Evolutionary conservation across 2,329 filamentous ascomycete species (phyloP), one percentile per base, ranked within the genome.

Genomic region (Aspergillus sp.): DNA sequence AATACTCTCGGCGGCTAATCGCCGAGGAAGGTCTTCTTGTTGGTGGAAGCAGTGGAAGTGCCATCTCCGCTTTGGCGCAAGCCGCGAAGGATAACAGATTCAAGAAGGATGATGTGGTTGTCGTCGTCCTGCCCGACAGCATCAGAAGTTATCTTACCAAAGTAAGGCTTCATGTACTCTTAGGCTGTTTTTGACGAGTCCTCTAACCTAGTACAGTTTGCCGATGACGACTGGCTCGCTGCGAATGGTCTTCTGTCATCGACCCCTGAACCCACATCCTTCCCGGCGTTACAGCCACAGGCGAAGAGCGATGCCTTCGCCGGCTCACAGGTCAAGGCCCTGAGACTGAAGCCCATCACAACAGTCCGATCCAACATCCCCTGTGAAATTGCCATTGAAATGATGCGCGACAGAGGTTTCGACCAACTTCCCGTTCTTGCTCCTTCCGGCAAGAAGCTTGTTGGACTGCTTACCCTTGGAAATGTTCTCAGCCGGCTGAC

Each of bases 81-180:
- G 92, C 91, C 1, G 86, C 89, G 56, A 88, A 89, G 75, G 92
- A 96, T 51, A 81, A 90, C 57, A 82, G 84, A n/a, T 84, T 96
- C 65, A 85, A 86, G 64, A 90, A 93, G 74, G 90, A 90, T 59
- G 93, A 99, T 72, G 87, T 92, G 1, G 87, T 98, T 0, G 95
- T 99, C 27, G 92, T 97, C 27, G 82, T 99, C 56, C 83, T 97
- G 17, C 96, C 95, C 1, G 95, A 99, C 77, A 96, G 92, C 80
- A 98, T 99, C 74, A 86, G 95, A 72, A 97, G 92, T 78, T 99
- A 99, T 77, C 87, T 99, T 25, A 94, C 90, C 81, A 99, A 99
- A 77, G 83, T 84, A 54, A 36, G 4, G n/a, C 8, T 8, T 25
- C 11, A n/a, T 56, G 8, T 32, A 17, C 32, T 23, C n/a, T 42